Evolutionary conservation across 2,329 filamentous ascomycete genomes (phyloP).

Genomic region (Pseudogymnoascus sp.): DNA sequence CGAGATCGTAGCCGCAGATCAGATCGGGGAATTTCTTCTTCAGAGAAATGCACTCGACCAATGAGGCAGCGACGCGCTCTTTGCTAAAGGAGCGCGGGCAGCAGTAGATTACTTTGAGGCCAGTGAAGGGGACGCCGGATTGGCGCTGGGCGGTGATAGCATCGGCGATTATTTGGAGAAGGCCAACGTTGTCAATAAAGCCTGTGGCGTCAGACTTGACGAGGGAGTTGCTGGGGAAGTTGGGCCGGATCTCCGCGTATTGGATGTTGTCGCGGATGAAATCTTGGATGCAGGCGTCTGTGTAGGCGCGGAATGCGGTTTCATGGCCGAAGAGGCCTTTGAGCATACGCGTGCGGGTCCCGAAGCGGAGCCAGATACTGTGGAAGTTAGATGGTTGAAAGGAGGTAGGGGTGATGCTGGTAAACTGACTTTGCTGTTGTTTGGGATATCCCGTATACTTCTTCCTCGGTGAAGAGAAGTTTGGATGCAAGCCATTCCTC

Average conservation of each 20-base stretch:
- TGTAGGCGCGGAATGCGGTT: slow-evolving; percentile 54
- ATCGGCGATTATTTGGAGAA: slow-evolving; percentile 52
- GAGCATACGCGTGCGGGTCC: slow-evolving; percentile 61
- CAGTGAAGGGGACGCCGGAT: slow-evolving; percentile 44
- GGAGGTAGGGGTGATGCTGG: background rate
- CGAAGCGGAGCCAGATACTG: slow-evolving; percentile 54
- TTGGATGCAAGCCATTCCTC: slow-evolving; percentile 53
- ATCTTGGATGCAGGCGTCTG: slow-evolving; percentile 48
- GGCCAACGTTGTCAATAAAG: slow-evolving; percentile 46
- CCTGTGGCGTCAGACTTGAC: slow-evolving; percentile 47
- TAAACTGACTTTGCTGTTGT: slow-evolving; percentile 44
- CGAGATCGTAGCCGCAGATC: slow-evolving; percentile 64
- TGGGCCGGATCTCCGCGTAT: slow-evolving; percentile 64
- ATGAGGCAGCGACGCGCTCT: slow-evolving; percentile 40
- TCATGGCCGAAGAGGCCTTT: slow-evolving; percentile 65
- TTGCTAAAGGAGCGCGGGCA: slow-evolving; percentile 53
- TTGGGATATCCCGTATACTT: slow-evolving; percentile 45
- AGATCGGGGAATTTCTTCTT: slow-evolving; percentile 49
- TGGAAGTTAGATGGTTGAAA: slow-evolving; percentile 14
- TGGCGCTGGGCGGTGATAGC: slow-evolving; percentile 40
- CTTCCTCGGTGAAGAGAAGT: slow-evolving; percentile 52
- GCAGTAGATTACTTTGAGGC: slow-evolving; percentile 65
- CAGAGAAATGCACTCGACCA: slow-evolving; percentile 54
- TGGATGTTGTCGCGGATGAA: slow-evolving; percentile 59
- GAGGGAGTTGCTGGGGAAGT: slow-evolving; percentile 59